phyloP scores from a whole-genome alignment of 1,139 yeast genomes.

The Hansenula lynferdii region DNA sequence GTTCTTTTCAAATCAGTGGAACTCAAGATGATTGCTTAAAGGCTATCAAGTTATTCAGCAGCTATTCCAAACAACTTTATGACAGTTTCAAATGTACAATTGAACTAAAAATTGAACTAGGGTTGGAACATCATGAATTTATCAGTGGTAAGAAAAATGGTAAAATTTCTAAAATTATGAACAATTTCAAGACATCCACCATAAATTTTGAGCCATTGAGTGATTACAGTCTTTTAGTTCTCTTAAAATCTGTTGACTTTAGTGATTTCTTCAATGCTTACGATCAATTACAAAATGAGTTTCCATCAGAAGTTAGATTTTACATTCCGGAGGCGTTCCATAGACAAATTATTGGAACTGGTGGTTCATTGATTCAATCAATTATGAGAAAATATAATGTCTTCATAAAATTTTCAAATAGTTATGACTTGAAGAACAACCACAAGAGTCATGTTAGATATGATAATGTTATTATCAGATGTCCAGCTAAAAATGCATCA shows the following conservation, averaged over 20 bases:
- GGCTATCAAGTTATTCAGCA: slow-evolving; percentile 29
- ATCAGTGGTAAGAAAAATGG: slow-evolving; percentile 96
- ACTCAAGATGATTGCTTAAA: slow-evolving; percentile 26
- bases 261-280: slow-evolving; percentile 50
- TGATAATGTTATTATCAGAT: slow-evolving; percentile 82
- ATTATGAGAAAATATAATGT: slow-evolving; percentile 94
- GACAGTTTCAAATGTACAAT: slow-evolving; percentile 4
- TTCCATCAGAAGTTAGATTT: slow-evolving; percentile 79
- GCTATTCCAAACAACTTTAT: slow-evolving; percentile 23
- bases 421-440: slow-evolving; percentile 45
- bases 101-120: slow-evolving; percentile 55
- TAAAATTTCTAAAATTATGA: slow-evolving; percentile 77
- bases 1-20: slow-evolving; percentile 34
- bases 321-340: slow-evolving; percentile 93
- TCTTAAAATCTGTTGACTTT: slow-evolving; percentile 45
- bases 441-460: slow-evolving; percentile 53
- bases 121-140: slow-evolving; percentile 73
- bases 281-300: slow-evolving; percentile 68
- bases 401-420: slow-evolving; percentile 82
- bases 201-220: slow-evolving; percentile 57
- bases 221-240: slow-evolving; percentile 64
- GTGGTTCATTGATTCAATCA: slow-evolving; percentile 85
- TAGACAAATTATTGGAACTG: slow-evolving; percentile 91
- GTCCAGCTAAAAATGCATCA: slow-evolving; percentile 77
- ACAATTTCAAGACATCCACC: slow-evolving; percentile 47